Percentiles rank a stretch among this genome's conserved stretches.
Evolutionary conservation across 306 rosid genomes (phyloP).

Genomic region (Gynostemma pentaphyllum): DNA sequence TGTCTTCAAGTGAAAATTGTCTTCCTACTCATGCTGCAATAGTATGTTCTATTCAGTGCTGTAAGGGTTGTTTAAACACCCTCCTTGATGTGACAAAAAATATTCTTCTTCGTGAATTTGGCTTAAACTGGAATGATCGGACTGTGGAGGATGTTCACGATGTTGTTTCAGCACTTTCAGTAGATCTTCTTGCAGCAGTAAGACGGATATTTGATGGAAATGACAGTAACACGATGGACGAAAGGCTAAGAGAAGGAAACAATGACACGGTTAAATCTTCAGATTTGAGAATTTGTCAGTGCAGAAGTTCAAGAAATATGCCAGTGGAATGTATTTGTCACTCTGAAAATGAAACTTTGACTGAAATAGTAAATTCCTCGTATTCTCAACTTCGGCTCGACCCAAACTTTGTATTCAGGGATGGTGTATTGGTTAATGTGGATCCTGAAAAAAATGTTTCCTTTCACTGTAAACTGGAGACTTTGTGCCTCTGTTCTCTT

Average conservation of each 20-base stretch:
- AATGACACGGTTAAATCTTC: conserved; percentile 15
- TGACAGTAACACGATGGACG: conserved; percentile 15
- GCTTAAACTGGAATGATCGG: conserved; percentile 22
- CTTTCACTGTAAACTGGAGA: conserved; percentile 79
- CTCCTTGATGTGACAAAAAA: conserved; percentile 32
- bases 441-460: conserved; percentile 41
- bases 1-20: conserved; percentile 21
- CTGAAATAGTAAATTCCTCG: conserved; percentile 15
- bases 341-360: conserved; percentile 16
- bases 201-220: conserved; percentile 34
- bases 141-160: conserved; percentile 72
- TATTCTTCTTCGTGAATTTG: conserved; percentile 29
- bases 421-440: conserved; percentile 60
- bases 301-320: conserved; percentile 19
- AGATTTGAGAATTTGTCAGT: conserved; percentile 20
- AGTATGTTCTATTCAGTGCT: conserved; percentile 59
- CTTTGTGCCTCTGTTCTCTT: conserved; percentile 73
- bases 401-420: conserved; percentile 55
- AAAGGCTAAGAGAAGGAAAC: neutral
- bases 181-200: conserved; percentile 57
- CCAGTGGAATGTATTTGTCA: conserved; percentile 65
- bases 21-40: conserved; percentile 24
- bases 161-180: conserved; percentile 50
- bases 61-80: conserved; percentile 44
- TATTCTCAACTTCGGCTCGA: conserved; percentile 22